Percentiles rank a stretch among this genome's conserved stretches.
Conservation (phyloP, 1,284 basidiomycete genomes). For the Naganishia sp. region DNA sequence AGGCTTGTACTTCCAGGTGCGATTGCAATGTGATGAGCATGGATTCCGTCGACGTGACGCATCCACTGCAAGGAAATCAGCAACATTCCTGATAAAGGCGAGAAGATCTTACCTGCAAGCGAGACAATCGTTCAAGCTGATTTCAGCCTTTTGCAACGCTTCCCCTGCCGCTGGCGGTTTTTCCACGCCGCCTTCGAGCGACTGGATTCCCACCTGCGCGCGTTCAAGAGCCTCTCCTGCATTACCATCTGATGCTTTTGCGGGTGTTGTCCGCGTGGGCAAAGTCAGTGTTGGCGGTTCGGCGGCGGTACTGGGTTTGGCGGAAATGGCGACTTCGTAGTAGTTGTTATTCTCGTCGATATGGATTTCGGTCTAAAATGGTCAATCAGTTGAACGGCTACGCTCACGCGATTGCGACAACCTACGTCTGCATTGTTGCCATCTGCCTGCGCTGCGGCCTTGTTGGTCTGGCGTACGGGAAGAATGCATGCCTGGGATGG, state of each 20-base stretch:
- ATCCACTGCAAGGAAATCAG: slow-evolving; percentile 65
- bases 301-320: slow-evolving; percentile 26
- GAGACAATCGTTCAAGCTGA: slow-evolving; percentile 89
- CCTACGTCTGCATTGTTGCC: slow-evolving; percentile 36
- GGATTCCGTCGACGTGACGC: slow-evolving; percentile 97
- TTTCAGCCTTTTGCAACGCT: slow-evolving; percentile 86
- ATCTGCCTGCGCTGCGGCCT: slow-evolving; percentile 38
- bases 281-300: slow-evolving; percentile 5
- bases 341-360: slow-evolving; percentile 64
- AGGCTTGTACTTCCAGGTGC: slow-evolving; percentile 82
- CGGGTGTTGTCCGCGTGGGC: slow-evolving; percentile 41
- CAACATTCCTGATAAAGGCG: slow-evolving; percentile 1
- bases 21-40: slow-evolving; percentile 97
- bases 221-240: slow-evolving; percentile 5
- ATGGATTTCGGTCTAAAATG: slow-evolving; percentile 72
- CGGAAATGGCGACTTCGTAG: slow-evolving; percentile 47
- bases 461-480: slow-evolving; percentile 71
- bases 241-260: slow-evolving; percentile 36
- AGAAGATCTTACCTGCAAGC: slow-evolving; percentile 54
- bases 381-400: background rate
- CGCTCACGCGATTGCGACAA: background rate
- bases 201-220: slow-evolving; percentile 70
- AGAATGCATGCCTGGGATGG: slow-evolving; percentile 98
- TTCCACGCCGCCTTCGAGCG: slow-evolving; percentile 14
- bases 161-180: slow-evolving; percentile 47